Evolutionary conservation across 768 basidiomycete genomes (phyloP), one percentile per base, ranked within the genome.

Genomic region (Tremella fuciformis): DNA sequence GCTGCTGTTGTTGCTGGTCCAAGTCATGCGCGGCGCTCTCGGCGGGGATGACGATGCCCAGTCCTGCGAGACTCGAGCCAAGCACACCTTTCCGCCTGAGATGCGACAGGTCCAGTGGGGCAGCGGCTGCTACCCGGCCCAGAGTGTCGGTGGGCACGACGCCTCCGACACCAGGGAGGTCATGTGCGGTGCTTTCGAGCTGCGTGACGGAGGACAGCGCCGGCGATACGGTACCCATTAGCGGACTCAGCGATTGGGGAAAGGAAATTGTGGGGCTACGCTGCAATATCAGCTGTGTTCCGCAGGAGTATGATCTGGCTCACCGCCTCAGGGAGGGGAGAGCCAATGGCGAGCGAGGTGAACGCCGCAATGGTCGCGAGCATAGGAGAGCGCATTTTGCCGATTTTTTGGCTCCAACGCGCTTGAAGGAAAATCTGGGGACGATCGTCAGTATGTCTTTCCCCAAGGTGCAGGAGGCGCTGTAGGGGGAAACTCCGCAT

Each of bases 311-410:
- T 46, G 22, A 22, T 18, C 22, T 6, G 42, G 22, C 42, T 46
- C 42, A 46, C 42, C 22, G 42, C 42, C 22, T 46, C n/a, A 15
- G 42, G 42, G 22, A 46, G 4, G 22, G 42, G 42, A 46, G 42
- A 46, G 42, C 42, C 42, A n/a, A 46, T 46, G 42, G 42, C 42
- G 8, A 46, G 15, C 6, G 42, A 46, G 42, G 42, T 46, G 42
- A 46, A 46, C n/a, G 42, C 42, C 6, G 42, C 42, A 15, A 46
- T 18, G 42, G 42, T 46, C n/a, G 42, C 51, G 6, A 29, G 13
- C 18, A 29, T n/a, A 37, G 51, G 26, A 53, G 51, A 53, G 15
- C 42, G 42, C 42, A 46, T 46, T 4, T 4, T 46, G 15, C 22
- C n/a, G 22, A 6, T 15, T 46, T 46, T 46, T 46, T 46, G n/a